Evolutionary conservation across 805 yeast genomes (phyloP), one percentile per base, ranked within the genome.

Genomic region (Candida piceae): DNA sequence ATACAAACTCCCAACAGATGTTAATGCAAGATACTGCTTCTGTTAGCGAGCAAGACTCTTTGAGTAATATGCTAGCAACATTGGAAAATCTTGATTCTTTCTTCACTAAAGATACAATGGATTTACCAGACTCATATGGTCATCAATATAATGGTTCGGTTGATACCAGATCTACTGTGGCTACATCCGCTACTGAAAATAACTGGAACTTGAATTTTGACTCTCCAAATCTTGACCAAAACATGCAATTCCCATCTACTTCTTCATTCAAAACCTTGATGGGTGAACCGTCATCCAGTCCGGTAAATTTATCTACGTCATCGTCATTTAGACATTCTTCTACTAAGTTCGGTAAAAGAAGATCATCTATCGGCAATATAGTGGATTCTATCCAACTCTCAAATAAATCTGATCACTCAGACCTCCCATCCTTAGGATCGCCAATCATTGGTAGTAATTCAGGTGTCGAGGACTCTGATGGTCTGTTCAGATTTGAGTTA

Each of bases 21-120:
- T 32, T 13, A 37, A 55, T 13, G 26, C 64, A 62, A 10, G 83
- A 79, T 42, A 56, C 70, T 12, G 66, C 62, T 0, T 72, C 80
- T 0, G 66, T 69, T 12, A 73, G 66, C 3, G 87, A 77, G 36
- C 77, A 71, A 24, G 87, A 81, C 39, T 81, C 94, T 0, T 67
- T 88, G 49, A 84, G 89, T 52, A 83, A 87, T 52, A 86, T 88
- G 84, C 83, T 94, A 80, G 95, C 95, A 1, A 93, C 93, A 10
- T 66, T 88, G 45, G 96, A 88, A 52, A 88, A 86, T 48, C 69
- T 88, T 48, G 96, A 88, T 53, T 81, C 90, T 8, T 88, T 88
- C 53, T 88, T 88, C 60, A 84, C 94, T 0, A 83, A 79, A 39
- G 83, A 77, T 29, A 42, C 50, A 12, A 45, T 53, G 38, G 62